These are phyloP conservation scores for Aspergillus fumigatiaffinis DNA, from an alignment of 2,329 filamentous ascomycete genomes.

Conservation along the genomic window DNA sequence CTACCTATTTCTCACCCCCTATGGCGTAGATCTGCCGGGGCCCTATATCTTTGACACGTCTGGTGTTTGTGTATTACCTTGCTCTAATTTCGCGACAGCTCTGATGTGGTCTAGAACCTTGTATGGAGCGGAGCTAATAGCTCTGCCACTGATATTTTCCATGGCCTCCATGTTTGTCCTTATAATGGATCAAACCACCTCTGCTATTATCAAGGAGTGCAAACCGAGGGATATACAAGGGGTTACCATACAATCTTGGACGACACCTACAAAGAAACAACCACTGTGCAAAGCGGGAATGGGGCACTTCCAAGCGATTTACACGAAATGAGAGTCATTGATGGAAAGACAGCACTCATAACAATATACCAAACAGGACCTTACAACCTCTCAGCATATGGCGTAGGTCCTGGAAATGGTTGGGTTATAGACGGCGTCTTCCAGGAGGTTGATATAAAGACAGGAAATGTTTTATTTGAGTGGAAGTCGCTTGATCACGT, in stretches of 20 bases:
- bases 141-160: slow-evolving; percentile 31
- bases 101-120: slow-evolving; percentile 23
- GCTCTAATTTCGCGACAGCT: not conserved
- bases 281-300: slow-evolving; percentile 22
- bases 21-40: slow-evolving; percentile 35
- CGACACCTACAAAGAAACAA: slow-evolving; percentile 33
- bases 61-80: slow-evolving; percentile 16
- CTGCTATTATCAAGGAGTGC: slow-evolving; percentile 38
- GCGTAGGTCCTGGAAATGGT: not conserved
- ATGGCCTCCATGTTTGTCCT: slow-evolving; percentile 33
- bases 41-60: slow-evolving; percentile 41
- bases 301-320: slow-evolving; percentile 1
- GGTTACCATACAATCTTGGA: slow-evolving; percentile 41
- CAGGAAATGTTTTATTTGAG: not conserved
- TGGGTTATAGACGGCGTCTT: slow-evolving; percentile 19
- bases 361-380: slow-evolving; percentile 1
- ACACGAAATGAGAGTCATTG: slow-evolving; percentile 1
- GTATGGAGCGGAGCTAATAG: slow-evolving; percentile 37
- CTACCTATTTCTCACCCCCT: slow-evolving; percentile 39
- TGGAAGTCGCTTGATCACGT: not conserved
- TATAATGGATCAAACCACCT: slow-evolving; percentile 37
- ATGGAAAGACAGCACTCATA: not conserved
- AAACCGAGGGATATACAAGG: slow-evolving; percentile 38
- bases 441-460: slow-evolving; percentile 8
- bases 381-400: not conserved